Evolutionary conservation across 768 basidiomycete genomes (phyloP), one percentile per base, ranked within the genome.

Genomic region (Lactifluus echinatus): DNA sequence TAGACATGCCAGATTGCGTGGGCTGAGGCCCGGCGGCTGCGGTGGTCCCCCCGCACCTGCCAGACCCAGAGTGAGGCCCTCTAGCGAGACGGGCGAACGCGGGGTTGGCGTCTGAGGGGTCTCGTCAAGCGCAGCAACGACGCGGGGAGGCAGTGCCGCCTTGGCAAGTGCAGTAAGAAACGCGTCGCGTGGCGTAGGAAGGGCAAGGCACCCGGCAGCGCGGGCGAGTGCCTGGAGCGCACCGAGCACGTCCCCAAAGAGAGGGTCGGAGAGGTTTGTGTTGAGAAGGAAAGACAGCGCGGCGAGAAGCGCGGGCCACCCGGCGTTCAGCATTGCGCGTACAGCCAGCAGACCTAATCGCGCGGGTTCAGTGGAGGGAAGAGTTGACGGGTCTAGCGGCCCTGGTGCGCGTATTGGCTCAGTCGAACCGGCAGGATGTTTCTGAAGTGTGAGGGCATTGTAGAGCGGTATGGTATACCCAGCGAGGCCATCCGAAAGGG

Each of bases 221-320:
- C 89, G 86, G 2, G 89, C 86, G 72, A 97, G 80, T 7, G 85
- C 82, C 64, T 94, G 89, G 59, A 90, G 82, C 58, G 88, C 85
- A 2, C 81, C 78, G 4, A 96, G 76, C 6, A 89, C 85, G 45
- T 94, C 93, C 10, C 85, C 84, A 67, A 98, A 97, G 2, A 97
- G 81, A 46, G 89, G 85, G 64, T 95, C 93, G 0, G 93, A 93
- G 15, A 99, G 81, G 66, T 92, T 92, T 10, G 93, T 95, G 3
- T 83, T 80, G 59, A 97, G 85, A 65, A 92, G 78, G 71, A 92
- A 95, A 0, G 93, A 92, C 1, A 95, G 75, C 0, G 92, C 87
- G 0, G 94, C 93, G 10, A 97, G 82, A 1, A 97, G 75, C 1
- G 93, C 90, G 0, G 95, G 95, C 94, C 94, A 99, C 0, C 86